These are phyloP conservation scores for Cavenderia fasciculata DNA, from an alignment of 78 protist species.

Conservation along the genomic window DNA sequence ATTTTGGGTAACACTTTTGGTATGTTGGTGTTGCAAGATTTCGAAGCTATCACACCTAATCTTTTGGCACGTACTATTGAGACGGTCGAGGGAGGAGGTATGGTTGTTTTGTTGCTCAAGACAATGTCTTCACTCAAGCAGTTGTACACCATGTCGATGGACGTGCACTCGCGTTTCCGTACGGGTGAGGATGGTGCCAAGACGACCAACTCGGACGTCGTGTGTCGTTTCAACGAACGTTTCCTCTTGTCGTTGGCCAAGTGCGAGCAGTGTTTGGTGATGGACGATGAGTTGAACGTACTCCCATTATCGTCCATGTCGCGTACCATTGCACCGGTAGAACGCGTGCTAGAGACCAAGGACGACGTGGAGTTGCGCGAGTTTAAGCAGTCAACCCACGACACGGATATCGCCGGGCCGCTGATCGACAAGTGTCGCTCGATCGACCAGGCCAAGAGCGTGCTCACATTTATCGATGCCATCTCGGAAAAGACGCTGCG, in stretches of 20 bases:
- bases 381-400: conserved; percentile 78
- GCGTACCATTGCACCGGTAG: conserved; percentile 67
- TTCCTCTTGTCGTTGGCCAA: conserved; percentile 95
- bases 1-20: conserved; percentile 99
- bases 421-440: conserved; percentile 77
- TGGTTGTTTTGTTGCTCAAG: conserved; percentile 92
- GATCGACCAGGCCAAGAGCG: conserved; percentile 92
- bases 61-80: conserved; percentile 98
- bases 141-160: conserved; percentile 97
- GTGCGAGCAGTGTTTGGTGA: conserved; percentile 86
- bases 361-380: conserved; percentile 80
- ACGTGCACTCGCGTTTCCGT: conserved; percentile 95
- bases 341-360: neutral
- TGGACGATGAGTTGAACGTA: conserved; percentile 96
- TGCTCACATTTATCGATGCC: conserved; percentile 93
- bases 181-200: conserved; percentile 81
- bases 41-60: conserved; percentile 99
- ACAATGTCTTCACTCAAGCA: conserved; percentile 91
- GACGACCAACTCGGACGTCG: conserved; percentile 85
- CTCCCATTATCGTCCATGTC: conserved; percentile 92
- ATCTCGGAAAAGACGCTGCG: conserved; percentile 93
- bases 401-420: conserved; percentile 85
- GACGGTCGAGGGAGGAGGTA: conserved; percentile 99
- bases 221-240: conserved; percentile 98
- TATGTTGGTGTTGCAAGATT: conserved; percentile 98